Percentiles rank a stretch among this genome's conserved stretches.
Conservation (phyloP, 1,284 basidiomycete species). For the Grifola frondosa region DNA sequence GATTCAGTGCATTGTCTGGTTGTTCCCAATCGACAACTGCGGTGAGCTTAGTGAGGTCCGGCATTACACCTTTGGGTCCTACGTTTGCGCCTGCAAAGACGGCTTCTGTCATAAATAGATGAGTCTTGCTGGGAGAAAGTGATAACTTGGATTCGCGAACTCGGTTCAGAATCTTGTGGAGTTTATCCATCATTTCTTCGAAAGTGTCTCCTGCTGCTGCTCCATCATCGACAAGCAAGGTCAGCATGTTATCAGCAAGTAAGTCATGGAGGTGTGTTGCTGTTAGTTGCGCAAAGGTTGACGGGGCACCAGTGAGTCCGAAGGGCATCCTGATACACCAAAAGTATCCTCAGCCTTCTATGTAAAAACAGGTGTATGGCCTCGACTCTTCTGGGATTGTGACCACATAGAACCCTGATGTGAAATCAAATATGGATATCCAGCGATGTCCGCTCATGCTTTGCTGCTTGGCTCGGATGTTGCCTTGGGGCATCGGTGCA, state of each 20-base stretch:
- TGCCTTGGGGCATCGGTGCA: slow-evolving; percentile 35
- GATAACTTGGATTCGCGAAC: slow-evolving; percentile 27
- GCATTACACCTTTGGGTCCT: slow-evolving; percentile 28
- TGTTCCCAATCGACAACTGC: slow-evolving; percentile 35
- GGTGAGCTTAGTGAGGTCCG: slow-evolving; percentile 34
- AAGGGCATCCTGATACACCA: slow-evolving; percentile 39
- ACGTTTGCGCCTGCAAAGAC: slow-evolving; percentile 34
- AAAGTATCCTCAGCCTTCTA: slow-evolving; percentile 39
- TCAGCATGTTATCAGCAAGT: slow-evolving; percentile 24
- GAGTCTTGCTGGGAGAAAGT: slow-evolving; percentile 31
- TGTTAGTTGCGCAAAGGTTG: slow-evolving; percentile 35
- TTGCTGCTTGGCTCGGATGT: slow-evolving; percentile 36
- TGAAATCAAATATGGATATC: slow-evolving; percentile 34
- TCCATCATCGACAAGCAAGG: slow-evolving; percentile 36
- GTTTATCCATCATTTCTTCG: slow-evolving; percentile 18
- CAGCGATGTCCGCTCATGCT: slow-evolving; percentile 31
- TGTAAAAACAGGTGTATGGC: slow-evolving; percentile 37
- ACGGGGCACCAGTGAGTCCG: slow-evolving; percentile 41
- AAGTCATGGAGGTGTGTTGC: slow-evolving; percentile 32
- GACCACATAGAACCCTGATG: slow-evolving; percentile 38
- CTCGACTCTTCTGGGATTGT: slow-evolving; percentile 24
- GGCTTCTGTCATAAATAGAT: slow-evolving; percentile 32
- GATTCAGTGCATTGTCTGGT: slow-evolving; percentile 27
- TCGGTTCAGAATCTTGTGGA: slow-evolving; percentile 21
- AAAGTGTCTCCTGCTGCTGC: slow-evolving; percentile 29